These are phyloP conservation scores for Bruguiera gymnorhiza DNA, from an alignment of 345 rosid species.

Conservation along the genomic window DNA sequence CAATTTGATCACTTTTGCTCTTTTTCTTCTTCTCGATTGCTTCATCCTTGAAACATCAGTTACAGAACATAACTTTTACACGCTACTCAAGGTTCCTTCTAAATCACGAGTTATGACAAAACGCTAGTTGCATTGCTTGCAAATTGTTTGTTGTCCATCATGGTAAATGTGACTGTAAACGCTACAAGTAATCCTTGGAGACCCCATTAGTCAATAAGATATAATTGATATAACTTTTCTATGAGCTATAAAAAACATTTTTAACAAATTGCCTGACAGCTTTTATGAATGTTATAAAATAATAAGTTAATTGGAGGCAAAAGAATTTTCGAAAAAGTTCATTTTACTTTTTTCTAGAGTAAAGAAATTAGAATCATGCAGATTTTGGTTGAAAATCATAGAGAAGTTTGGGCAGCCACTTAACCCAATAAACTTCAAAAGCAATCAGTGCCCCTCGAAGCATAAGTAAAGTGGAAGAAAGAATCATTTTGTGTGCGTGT, in stretches of 20 bases:
- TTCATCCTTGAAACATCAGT: neutral
- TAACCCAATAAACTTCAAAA: neutral
- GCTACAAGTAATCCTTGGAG: no score
- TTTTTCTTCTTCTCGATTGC: neutral
- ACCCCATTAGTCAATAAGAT: no score
- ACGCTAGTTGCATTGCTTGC: no score
- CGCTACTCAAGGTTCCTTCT: neutral
- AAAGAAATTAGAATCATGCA: neutral
- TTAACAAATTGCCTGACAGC: no score
- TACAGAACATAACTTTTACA: neutral
- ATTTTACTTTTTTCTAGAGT: neutral
- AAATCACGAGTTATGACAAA: no score
- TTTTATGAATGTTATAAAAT: no score
- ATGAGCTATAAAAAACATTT: no score
- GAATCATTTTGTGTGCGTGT: neutral
- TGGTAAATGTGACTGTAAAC: no score
- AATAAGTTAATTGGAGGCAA: no score
- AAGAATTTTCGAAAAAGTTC: no score
- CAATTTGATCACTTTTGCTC: neutral
- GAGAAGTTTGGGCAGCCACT: neutral
- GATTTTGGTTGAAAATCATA: neutral
- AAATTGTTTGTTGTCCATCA: no score
- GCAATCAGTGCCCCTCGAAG: neutral
- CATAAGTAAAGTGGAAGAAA: neutral
- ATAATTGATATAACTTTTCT: no score